These are phyloP conservation scores for Ogataea nonfermentans DNA, from an alignment of 805 yeast genomes.

Conservation along the genomic window DNA sequence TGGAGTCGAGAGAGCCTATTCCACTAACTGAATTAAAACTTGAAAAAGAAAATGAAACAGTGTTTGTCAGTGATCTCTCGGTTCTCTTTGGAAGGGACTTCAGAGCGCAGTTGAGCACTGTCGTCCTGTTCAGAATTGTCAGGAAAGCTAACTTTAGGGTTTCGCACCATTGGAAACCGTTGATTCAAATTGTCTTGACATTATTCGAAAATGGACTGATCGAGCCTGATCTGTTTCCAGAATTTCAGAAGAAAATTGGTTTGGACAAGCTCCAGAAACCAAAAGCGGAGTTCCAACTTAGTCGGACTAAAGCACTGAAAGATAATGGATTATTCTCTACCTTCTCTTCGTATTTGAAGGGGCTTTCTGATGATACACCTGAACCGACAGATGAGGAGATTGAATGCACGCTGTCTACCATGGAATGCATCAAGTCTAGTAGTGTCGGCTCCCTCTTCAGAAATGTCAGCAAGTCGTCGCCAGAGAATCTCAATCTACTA, in stretches of 20 bases:
- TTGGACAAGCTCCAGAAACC: conserved; percentile 58
- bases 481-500: conserved; percentile 35
- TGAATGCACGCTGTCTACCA: conserved; percentile 76
- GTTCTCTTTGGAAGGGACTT: conserved; percentile 86
- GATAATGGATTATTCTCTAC: conserved; percentile 84
- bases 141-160: conserved; percentile 54
- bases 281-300: conserved; percentile 63
- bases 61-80: conserved; percentile 78
- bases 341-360: conserved; percentile 86
- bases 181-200: conserved; percentile 58
- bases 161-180: conserved; percentile 53
- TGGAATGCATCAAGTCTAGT: conserved; percentile 79
- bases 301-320: conserved; percentile 60
- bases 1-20: conserved; percentile 37
- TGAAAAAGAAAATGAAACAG: conserved; percentile 52
- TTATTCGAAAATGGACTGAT: conserved; percentile 73
- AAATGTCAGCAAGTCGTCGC: conserved; percentile 40
- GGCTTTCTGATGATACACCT: conserved; percentile 77
- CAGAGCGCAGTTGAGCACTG: conserved; percentile 86
- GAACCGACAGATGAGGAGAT: conserved; percentile 95
- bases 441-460: conserved; percentile 56
- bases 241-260: conserved; percentile 56
- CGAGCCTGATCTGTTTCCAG: conserved; percentile 60
- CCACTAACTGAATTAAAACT: conserved; percentile 47
- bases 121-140: conserved; percentile 77